Evolutionary conservation across 2,329 filamentous ascomycete species (phyloP), one percentile per base, ranked within the genome.

Genomic region (Grosmannia serpens): DNA sequence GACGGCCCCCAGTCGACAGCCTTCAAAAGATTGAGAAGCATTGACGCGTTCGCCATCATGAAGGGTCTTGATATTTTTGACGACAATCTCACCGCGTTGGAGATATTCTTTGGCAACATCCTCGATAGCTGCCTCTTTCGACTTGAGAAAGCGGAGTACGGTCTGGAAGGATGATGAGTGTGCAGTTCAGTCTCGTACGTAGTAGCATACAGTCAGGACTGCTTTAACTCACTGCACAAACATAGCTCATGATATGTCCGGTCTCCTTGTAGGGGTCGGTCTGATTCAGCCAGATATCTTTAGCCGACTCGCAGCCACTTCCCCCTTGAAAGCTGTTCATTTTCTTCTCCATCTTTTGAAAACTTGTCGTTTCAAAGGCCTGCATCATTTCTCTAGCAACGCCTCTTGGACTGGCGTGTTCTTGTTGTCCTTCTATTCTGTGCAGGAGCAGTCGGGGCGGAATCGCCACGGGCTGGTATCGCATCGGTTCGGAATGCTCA

Each of bases 21-120:
- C 8, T 13, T 61, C 59, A n/a, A 58, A 60, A 2, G 20, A 13
- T 1, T 47, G 22, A 1, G 20, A 54, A 2, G 60, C 44, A 0
- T 22, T 13, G 11, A 8, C 7, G 5, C 47, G 51, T 24, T 64
- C 62, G 0, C 4, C 20, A 3, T 20, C 24, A 31, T 64, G 62
- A 8, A 64, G 50, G 1, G 35, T 33, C 4, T 50, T 7, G 24
- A 62, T 24, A 10, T 57, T 57, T 8, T 10, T 13, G 1, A 62
- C 41, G 2, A 64, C 57, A 13, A 33, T 33, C 1, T 31, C 22
- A 0, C 62, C 62, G 5, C 62, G 61, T 17, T 64, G 60, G 6
- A 29, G 49, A 52, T 62, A 64, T 20, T 64, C 62, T 11, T 52
- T 35, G 2, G 61, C 58, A 7, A 64, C 60, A n/a, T 64, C 62